Base-by-base conservation (phyloP, 1,139 yeast genomes). In the Wickerhamomyces sp. region DNA sequence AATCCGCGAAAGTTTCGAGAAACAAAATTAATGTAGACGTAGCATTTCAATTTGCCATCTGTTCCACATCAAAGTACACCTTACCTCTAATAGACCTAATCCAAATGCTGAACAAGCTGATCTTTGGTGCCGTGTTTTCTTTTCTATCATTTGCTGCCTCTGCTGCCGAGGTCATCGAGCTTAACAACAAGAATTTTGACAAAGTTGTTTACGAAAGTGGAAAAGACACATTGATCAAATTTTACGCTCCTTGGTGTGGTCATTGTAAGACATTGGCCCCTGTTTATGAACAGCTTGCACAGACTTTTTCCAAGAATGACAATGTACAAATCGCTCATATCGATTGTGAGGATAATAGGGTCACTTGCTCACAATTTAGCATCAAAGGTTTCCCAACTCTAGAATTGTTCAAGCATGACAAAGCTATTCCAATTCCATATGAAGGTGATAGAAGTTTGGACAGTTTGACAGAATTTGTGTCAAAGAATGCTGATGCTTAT, bases 171-270 rank as follows among this genome's bases (percentile, higher is more conserved):
- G 70, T 66, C 22, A 58, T 70, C 28, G 69, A 64, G 38, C 70
- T 66, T 25, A 59, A 62, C 37, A 71, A 66, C 42, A 61, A 66
- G 35, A 72, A 68, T 41, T 76, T 84, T 52, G 74, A 75, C 32
- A 70, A 66, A 16, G 57, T 73, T 24, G 81, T 78, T 12, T 56
- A 70, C 34, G 62, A 68, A 15, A 68, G 80, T 1, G 80, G 76
- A 8, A 75, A 80, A 46, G 76, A 72, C 41, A 69, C 86, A 0
- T 66, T 84, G 41, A 84, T 84, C 33, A 85, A 84, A 69, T 91
- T 89, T 67, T 91, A 86, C 58, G 98, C 98, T 38, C 93, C 96
- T 59, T 91, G 98, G 98, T 91, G 98, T 70, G 95, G 96, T 33
- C 96, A 89, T 73, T 89, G 97, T 75, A 89, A 89, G 73, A 86